phyloP scores from a whole-genome alignment of 176 grass and related monocot genomes.

The Elymus sibiricus region DNA sequence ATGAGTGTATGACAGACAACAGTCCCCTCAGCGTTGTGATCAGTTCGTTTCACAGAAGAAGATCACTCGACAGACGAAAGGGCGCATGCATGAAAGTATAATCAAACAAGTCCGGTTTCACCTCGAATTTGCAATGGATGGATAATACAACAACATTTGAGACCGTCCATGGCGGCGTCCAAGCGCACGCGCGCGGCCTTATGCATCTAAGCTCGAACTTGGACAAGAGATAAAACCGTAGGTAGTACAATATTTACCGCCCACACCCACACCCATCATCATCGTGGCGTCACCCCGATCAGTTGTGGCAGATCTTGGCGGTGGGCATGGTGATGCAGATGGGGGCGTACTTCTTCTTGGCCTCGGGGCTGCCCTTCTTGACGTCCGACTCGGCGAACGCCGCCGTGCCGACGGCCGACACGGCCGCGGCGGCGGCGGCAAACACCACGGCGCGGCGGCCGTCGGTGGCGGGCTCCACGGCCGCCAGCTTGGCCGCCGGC shows the following conservation, averaged over 20 bases:
- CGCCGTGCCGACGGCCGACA: constrained; percentile 30
- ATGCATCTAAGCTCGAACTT: constrained; percentile 22
- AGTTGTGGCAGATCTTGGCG: constrained; percentile 76
- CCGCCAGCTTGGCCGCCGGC: background rate
- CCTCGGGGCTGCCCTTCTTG: constrained; percentile 49
- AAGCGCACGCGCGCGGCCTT: background rate
- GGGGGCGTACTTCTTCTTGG: constrained; percentile 69
- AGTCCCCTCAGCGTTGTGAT: background rate
- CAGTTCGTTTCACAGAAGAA: background rate
- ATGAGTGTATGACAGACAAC: too few relatives aligned
- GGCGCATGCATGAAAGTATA: background rate
- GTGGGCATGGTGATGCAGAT: constrained; percentile 82
- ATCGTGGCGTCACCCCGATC: background rate
- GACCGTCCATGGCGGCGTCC: constrained; percentile 26
- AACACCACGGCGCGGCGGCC: constrained; percentile 53
- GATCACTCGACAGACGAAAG: background rate
- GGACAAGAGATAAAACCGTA: constrained; percentile 14
- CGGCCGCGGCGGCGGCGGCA: constrained; percentile 41
- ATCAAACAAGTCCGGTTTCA: constrained; percentile 18
- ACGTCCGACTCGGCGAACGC: constrained; percentile 34
- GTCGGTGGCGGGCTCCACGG: constrained; percentile 18
- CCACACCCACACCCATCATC: background rate
- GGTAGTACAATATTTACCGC: constrained; percentile 37
- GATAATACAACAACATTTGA: constrained; percentile 26
- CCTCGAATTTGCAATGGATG: constrained; percentile 28